These are phyloP conservation scores for Ganoderma sinense DNA, from an alignment of 1,284 basidiomycete genomes.

Conservation along the genomic window DNA sequence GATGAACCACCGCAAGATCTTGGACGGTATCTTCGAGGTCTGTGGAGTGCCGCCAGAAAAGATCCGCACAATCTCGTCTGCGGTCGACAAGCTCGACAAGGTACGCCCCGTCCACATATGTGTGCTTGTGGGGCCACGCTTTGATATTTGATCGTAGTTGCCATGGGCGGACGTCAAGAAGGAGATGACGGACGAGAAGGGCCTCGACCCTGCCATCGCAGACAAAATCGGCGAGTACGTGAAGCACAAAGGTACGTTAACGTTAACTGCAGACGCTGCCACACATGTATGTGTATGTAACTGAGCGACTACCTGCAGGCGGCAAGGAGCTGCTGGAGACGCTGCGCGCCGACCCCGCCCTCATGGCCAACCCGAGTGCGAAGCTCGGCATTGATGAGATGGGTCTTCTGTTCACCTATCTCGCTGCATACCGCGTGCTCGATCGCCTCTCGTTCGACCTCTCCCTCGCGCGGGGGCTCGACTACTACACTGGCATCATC, in stretches of 20 bases:
- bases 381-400: slow-evolving; percentile 93
- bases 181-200: slow-evolving; percentile 98
- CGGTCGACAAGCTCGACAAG: slow-evolving; percentile 99
- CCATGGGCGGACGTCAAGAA: slow-evolving; percentile 94
- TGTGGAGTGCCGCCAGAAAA: slow-evolving; percentile 95
- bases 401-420: slow-evolving; percentile 85
- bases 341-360: slow-evolving; percentile 71
- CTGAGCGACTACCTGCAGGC: slow-evolving; percentile 49
- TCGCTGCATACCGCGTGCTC: slow-evolving; percentile 84
- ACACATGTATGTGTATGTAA: too few relatives aligned
- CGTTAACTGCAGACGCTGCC: background rate
- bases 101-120: background rate
- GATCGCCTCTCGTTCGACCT: slow-evolving; percentile 96
- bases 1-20: slow-evolving; percentile 96
- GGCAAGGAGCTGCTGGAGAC: slow-evolving; percentile 82
- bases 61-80: slow-evolving; percentile 94
- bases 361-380: slow-evolving; percentile 80
- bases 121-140: background rate
- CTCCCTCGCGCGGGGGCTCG: slow-evolving; percentile 94
- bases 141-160: slow-evolving; percentile 43
- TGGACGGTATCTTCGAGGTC: slow-evolving; percentile 97
- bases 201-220: slow-evolving; percentile 83
- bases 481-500: slow-evolving; percentile 99
- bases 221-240: slow-evolving; percentile 98
- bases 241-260: slow-evolving; percentile 80